Conservation (phyloP, 371 early-diverging fungal genomes). For the Mucor plumbeus region DNA sequence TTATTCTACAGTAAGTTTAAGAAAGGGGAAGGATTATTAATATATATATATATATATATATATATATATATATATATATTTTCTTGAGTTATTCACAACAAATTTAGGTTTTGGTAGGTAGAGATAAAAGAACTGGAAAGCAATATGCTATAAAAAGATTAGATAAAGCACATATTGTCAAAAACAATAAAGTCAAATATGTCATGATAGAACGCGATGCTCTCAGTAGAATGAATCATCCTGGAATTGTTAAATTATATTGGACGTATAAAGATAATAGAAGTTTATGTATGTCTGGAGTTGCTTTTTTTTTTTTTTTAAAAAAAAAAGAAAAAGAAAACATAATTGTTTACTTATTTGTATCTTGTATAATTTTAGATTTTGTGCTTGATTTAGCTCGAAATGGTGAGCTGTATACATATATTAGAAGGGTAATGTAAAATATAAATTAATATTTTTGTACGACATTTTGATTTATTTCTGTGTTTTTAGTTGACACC, state of each 20-base stretch:
- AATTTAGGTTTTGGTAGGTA: conserved; percentile 70
- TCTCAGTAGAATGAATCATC: conserved; percentile 84
- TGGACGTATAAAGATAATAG: conserved; percentile 93
- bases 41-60: background rate
- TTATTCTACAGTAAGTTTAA: conserved; percentile 85
- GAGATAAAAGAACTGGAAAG: conserved; percentile 66
- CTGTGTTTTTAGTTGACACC: conserved; percentile 60
- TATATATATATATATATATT: background rate
- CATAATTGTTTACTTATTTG: too few relatives aligned
- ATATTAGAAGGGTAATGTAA: conserved; percentile 63
- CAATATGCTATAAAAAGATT: conserved; percentile 93
- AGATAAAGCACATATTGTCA: conserved; percentile 91
- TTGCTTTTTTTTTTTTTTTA: too few relatives aligned
- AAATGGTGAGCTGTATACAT: conserved; percentile 90
- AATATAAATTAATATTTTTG: background rate
- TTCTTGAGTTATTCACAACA: background rate
- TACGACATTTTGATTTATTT: background rate
- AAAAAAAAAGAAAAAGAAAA: too few relatives aligned
- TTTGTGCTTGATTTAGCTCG: conserved; percentile 89
- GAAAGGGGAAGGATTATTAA: too few relatives aligned
- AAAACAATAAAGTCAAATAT: conserved; percentile 94
- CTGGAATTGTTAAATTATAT: conserved; percentile 88
- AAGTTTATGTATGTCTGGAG: conserved; percentile 73
- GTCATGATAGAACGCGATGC: conserved; percentile 93
- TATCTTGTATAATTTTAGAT: conserved; percentile 42